Percentiles rank a stretch among this genome's conserved stretches.
Conservation (phyloP, 371 early-diverging fungal genomes). For the Chytridium lagenaria region DNA sequence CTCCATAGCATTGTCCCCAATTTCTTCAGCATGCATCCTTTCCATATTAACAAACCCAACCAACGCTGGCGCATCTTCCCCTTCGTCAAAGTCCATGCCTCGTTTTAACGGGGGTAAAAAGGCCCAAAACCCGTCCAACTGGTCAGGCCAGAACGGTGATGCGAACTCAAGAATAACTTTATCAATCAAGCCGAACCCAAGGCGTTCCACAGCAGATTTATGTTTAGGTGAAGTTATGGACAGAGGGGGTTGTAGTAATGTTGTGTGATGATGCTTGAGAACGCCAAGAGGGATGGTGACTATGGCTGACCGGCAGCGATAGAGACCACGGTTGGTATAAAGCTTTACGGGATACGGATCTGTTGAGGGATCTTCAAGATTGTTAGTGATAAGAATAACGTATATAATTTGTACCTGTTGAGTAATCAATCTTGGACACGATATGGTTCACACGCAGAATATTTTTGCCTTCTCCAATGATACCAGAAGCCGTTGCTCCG, state of each 20-base stretch:
- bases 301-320: conserved; percentile 21
- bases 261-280: conserved; percentile 20
- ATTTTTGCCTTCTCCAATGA: conserved; percentile 13
- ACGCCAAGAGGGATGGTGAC: conserved; percentile 35
- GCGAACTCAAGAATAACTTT: conserved; percentile 37
- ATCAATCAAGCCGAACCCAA: conserved; percentile 36
- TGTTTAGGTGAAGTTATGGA: neutral
- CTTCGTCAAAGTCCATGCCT: conserved; percentile 39
- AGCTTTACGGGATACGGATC: conserved; percentile 18
- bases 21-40: conserved; percentile 21
- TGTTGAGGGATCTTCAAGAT: neutral
- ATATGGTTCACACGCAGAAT: conserved; percentile 22
- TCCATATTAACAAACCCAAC: conserved; percentile 32
- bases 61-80: conserved; percentile 30
- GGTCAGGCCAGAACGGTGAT: conserved; percentile 28
- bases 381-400: neutral
- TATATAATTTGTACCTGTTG: conserved; percentile 6
- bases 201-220: conserved; percentile 20
- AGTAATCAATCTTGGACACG: conserved; percentile 31
- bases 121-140: conserved; percentile 35
- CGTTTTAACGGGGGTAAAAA: conserved; percentile 26
- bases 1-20: neutral
- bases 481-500: neutral
- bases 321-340: conserved; percentile 22
- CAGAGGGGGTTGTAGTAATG: conserved; percentile 27